Percentiles rank a stretch among this genome's conserved stretches.
Evolutionary conservation across 2,329 filamentous ascomycete species (phyloP).

Genomic region (Fusarium scirpi): DNA sequence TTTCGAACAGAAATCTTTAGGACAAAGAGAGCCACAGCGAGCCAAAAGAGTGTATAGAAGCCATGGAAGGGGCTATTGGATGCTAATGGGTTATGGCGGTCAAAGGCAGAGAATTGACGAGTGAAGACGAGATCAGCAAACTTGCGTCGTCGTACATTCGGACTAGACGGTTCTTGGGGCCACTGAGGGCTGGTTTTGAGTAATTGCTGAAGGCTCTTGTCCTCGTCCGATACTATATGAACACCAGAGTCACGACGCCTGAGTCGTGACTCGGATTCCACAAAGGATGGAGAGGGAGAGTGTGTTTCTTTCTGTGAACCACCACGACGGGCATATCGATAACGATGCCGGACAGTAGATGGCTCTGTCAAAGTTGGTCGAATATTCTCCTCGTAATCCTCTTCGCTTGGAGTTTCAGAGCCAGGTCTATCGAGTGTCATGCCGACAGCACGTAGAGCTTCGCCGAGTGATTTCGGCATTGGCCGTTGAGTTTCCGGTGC

Average conservation of each 20-base stretch:
- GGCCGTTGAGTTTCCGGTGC: conserved; percentile 24
- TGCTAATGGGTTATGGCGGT: conserved; percentile 74
- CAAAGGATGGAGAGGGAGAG: conserved; percentile 26
- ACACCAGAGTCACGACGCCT: conserved; percentile 44
- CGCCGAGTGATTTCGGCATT: conserved; percentile 44
- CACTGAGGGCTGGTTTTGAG: conserved; percentile 44
- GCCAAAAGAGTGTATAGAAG: conserved; percentile 85
- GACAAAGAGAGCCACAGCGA: conserved; percentile 74
- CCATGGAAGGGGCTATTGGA: conserved; percentile 79
- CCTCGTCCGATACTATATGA: conserved; percentile 48
- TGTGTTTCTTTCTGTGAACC: conserved; percentile 8
- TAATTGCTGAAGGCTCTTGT: conserved; percentile 47
- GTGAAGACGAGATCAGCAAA: conserved; percentile 74
- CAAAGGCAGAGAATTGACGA: conserved; percentile 78
- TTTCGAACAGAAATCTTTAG: conserved; percentile 76
- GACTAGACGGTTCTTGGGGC: conserved; percentile 35
- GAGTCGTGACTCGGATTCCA: conserved; percentile 20
- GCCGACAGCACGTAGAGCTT: conserved; percentile 47
- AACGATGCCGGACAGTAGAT: conserved; percentile 37
- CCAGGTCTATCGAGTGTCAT: conserved; percentile 40
- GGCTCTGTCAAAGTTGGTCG: conserved; percentile 44
- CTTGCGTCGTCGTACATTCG: conserved; percentile 39
- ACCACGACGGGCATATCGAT: conserved; percentile 19
- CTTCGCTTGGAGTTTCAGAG: conserved; percentile 59
- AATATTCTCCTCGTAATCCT: conserved; percentile 59